Evolutionary conservation across 129 eudicot genomes (phyloP).

Genomic region (Helianthus tuberosus): DNA sequence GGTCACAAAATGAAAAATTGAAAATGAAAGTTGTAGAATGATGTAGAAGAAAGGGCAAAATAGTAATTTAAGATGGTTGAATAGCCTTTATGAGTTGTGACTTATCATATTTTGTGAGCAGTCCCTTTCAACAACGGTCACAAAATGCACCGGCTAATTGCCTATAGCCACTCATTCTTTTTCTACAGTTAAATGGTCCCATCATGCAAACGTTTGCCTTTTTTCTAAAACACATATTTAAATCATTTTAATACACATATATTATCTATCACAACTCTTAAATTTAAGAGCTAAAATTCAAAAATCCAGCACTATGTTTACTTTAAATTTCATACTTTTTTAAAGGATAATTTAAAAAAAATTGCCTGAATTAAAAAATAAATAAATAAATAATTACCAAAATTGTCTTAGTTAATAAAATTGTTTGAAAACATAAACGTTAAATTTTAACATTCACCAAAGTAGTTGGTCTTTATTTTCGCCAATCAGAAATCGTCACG

Average conservation of each 20-base stretch:
- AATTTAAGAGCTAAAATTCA: too few species aligned
- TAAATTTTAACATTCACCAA: too few species aligned
- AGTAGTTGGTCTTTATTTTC: too few species aligned
- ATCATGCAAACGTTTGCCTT: slow-evolving; percentile 21
- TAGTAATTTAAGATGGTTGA: slow-evolving; percentile 3
- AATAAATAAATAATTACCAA: too few species aligned
- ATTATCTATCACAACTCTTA: too few species aligned
- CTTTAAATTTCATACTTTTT: neutral
- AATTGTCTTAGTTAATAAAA: too few species aligned
- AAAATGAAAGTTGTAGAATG: slow-evolving; percentile 2
- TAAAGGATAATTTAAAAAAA: neutral
- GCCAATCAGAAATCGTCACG: too few species aligned
- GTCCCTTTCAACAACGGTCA: slow-evolving; percentile 40
- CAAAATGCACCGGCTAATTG: slow-evolving; percentile 40
- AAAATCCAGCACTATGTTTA: neutral
- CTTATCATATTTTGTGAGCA: neutral
- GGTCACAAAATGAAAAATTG: too few species aligned
- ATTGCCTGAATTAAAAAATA: too few species aligned
- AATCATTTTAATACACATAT: too few species aligned
- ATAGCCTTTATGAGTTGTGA: slow-evolving; percentile 26
- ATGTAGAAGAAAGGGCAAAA: slow-evolving; percentile 30
- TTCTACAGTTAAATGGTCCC: slow-evolving; percentile 28
- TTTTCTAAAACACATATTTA: neutral
- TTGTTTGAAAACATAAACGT: too few species aligned
- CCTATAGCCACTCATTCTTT: slow-evolving; percentile 35